phyloP scores from a whole-genome alignment of 768 basidiomycete genomes.

The Hebeloma cylindrosporum region DNA sequence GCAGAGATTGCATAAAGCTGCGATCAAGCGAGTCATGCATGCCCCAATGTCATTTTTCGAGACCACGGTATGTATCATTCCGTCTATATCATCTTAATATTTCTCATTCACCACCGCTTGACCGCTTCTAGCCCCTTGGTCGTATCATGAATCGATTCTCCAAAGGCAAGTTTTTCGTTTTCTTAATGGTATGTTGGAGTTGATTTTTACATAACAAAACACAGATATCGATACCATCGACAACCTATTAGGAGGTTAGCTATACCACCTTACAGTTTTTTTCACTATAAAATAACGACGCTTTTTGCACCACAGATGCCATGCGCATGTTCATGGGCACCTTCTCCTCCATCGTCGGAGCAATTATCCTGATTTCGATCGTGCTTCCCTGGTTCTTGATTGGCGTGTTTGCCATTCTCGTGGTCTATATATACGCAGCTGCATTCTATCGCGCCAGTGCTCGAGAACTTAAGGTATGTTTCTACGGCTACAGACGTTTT shows the following conservation, averaged over 20 bases:
- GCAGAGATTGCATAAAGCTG: conserved; percentile 57
- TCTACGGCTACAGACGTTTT: neutral
- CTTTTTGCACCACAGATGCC: conserved; percentile 46
- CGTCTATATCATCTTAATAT: neutral
- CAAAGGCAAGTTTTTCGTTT: conserved; percentile 44
- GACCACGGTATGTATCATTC: conserved; percentile 54
- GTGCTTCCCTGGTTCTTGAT: conserved; percentile 85
- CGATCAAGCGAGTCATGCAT: conserved; percentile 70
- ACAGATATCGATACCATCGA: conserved; percentile 80
- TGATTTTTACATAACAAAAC: neutral
- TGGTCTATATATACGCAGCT: conserved; percentile 70
- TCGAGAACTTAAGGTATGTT: conserved; percentile 74
- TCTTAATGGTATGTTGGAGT: neutral
- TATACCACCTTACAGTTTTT: neutral
- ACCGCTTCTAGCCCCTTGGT: conserved; percentile 67
- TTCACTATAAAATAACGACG: neutral
- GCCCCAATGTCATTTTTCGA: conserved; percentile 93
- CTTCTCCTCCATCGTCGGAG: conserved; percentile 64
- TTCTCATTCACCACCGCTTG: conserved; percentile 13
- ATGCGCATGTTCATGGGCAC: conserved; percentile 73
- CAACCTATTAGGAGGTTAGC: conserved; percentile 59
- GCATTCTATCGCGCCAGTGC: conserved; percentile 85
- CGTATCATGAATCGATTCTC: conserved; percentile 91
- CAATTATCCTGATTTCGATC: conserved; percentile 75
- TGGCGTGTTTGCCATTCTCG: conserved; percentile 57